phyloP scores from a whole-genome alignment of 352 stramenopile genomes.

The Phytophthora pistaciae region DNA sequence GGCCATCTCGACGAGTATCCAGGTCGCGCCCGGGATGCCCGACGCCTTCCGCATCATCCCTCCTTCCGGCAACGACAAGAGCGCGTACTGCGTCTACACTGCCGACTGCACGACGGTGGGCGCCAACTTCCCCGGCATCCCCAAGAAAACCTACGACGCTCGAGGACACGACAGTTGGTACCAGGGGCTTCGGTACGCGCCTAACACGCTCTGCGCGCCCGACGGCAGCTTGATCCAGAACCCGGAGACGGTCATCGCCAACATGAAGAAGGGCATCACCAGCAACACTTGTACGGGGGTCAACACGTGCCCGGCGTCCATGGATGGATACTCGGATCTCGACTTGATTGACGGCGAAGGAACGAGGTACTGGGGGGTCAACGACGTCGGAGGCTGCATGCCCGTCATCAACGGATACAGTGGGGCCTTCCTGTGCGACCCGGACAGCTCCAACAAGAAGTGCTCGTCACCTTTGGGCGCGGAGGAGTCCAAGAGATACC shows the following conservation, averaged over 20 bases:
- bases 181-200: conserved; percentile 63
- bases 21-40: conserved; percentile 83
- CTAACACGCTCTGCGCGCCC: conserved; percentile 48
- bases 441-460: conserved; percentile 49
- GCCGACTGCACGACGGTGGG: conserved; percentile 47
- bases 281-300: conserved; percentile 54
- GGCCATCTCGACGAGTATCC: conserved; percentile 89
- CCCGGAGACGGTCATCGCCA: conserved; percentile 42
- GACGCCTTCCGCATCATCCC: conserved; percentile 60
- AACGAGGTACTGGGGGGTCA: conserved; percentile 59
- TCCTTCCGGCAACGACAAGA: conserved; percentile 27
- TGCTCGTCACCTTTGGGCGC: conserved; percentile 38
- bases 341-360: conserved; percentile 50
- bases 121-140: conserved; percentile 61
- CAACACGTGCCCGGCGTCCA: conserved; percentile 59
- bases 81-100: conserved; percentile 52
- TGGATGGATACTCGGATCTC: conserved; percentile 50
- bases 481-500: conserved; percentile 36
- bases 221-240: conserved; percentile 36
- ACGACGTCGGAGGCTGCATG: conserved; percentile 59
- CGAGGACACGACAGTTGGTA: conserved; percentile 58
- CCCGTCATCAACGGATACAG: conserved; percentile 62
- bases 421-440: conserved; percentile 55
- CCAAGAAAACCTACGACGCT: conserved; percentile 46
- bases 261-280: conserved; percentile 45